Base-by-base conservation (phyloP, 805 yeast species). In the Candida xyloterini region DNA sequence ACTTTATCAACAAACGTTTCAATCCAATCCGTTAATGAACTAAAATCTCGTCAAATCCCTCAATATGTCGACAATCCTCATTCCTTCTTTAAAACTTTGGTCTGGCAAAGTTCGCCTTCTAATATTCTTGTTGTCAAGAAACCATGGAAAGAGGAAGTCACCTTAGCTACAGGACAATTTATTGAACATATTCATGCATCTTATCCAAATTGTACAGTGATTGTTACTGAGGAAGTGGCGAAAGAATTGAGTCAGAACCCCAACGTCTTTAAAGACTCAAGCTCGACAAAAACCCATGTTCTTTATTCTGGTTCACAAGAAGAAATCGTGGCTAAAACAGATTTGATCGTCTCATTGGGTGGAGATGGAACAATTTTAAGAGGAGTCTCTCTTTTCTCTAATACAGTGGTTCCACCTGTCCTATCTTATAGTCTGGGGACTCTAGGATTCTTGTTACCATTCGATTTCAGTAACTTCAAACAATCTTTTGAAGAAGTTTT, bases 281-380 rank as follows among this genome's bases (percentile, higher is more conserved):
- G 3, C 25, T 23, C 25, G 10, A n/a, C 8, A 10, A 15, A 26
- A 14, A 41, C 43, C 56, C 72, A 62, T 50, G 51, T 65, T 5
- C 50, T 86, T 1, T 78, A 70, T 53, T 76, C 90, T 0, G 93
- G 95, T 0, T 52, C 73, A 3, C 60, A 61, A 13, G 63, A 67
- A 9, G 83, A 79, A 8, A 76, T 88, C 30, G 71, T 78, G 1
- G 52, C 67, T 9, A 84, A 79, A 51, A 76, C 95, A 0, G 98
- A 90, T 56, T 60, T 90, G 30, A 65, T 90, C 27, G 89, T 90
- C 7, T 84, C 96, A 0, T 62, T 90, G 27, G 98, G 98, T n/a
- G 98, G 98, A 14, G 98, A 90, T 61, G 98, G 98, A 5, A 90
- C 97, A 0, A 87, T 88, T 40, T 62, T 90, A 30, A 74, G 90